Percentiles rank a stretch among this genome's conserved stretches.
These are phyloP conservation scores for Kuraishia floccosa DNA, from an alignment of 805 yeast genomes.

Conservation along the genomic window DNA sequence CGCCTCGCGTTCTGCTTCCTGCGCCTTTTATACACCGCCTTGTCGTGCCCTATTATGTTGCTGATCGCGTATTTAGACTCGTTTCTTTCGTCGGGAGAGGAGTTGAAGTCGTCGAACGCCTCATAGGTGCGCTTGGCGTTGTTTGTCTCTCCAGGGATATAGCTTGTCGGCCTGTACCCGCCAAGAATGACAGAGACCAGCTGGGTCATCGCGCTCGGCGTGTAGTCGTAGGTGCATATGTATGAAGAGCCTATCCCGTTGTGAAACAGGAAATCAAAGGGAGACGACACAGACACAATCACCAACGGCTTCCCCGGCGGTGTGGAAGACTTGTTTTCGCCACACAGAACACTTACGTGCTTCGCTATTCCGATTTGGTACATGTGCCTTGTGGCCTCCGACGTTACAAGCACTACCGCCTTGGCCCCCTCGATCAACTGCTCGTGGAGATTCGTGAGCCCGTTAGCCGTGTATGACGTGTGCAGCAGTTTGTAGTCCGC, in stretches of 20 bases:
- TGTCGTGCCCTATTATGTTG: not conserved
- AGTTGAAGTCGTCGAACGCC: no score
- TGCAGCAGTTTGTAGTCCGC: conserved; percentile 37
- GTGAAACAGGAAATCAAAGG: conserved; percentile 49
- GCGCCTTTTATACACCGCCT: not conserved
- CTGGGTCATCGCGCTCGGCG: conserved; percentile 35
- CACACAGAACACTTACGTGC: conserved; percentile 42
- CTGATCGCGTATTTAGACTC: no score
- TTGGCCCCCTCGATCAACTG: conserved; percentile 37
- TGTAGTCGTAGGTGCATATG: conserved; percentile 51
- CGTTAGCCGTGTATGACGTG: conserved; percentile 47
- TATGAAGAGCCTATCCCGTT: conserved; percentile 44
- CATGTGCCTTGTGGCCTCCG: conserved; percentile 49
- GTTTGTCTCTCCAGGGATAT: conserved; percentile 47
- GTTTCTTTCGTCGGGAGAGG: no score
- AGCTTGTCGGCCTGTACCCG: conserved; percentile 35
- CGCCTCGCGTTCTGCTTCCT: conserved; percentile 12
- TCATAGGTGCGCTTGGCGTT: no score
- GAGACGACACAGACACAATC: conserved; percentile 50
- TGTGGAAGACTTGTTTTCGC: conserved; percentile 26
- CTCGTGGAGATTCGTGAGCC: conserved; percentile 44
- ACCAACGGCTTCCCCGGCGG: conserved; percentile 34
- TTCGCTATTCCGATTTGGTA: conserved; percentile 52
- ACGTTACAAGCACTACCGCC: conserved; percentile 40
- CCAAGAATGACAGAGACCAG: conserved; percentile 45